Base-by-base conservation (phyloP, 495 filamentous ascomycete genomes). In the Pyrenula aspistea region DNA sequence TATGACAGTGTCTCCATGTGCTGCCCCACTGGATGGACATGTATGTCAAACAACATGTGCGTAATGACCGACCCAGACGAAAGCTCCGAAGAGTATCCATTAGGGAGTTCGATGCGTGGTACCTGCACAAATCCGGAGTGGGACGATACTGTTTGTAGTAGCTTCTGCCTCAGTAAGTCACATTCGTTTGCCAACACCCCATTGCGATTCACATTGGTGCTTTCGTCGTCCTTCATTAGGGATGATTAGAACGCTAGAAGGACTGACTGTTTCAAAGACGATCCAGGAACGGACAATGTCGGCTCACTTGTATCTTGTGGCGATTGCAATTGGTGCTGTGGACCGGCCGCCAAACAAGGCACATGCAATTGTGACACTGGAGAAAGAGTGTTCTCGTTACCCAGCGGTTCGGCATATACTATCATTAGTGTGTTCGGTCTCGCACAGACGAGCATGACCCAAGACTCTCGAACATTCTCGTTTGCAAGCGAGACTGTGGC, bases 121-220 rank as follows among this genome's bases (percentile, higher is more conserved):
- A 15, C 31, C 15, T 65, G 65, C 47, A 71, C 67, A 15, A 63
- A 61, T 19, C 51, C 57, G 10, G 22, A 58, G 24, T 69, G 69
- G 67, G 62, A 59, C 8, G 62, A 68, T 50, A 52, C 53, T 2
- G 53, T 62, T 42, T 72, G 69, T 47, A 68, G 69, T 2, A 60
- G 57, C 24, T 63, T 62, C 52, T 72, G 69, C 31, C 57, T 69
- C 2, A 56, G 68, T 72, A 57, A 12, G 66, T 55, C 10, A 3
- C 24, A 22, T n/a, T 11, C 42, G 24, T 15, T 25, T 22, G 49
- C 23, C n/a, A n/a, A n/a, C n/a, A n/a, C n/a, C n/a, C n/a, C n/a
- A n/a, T n/a, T n/a, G n/a, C n/a, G n/a, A n/a, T n/a, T n/a, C n/a
- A n/a, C n/a, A n/a, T n/a, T n/a, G n/a, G n/a, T n/a, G n/a, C n/a